Base-by-base conservation (phyloP, 106 monocot genomes). In the Apostasia shenzhenica region DNA sequence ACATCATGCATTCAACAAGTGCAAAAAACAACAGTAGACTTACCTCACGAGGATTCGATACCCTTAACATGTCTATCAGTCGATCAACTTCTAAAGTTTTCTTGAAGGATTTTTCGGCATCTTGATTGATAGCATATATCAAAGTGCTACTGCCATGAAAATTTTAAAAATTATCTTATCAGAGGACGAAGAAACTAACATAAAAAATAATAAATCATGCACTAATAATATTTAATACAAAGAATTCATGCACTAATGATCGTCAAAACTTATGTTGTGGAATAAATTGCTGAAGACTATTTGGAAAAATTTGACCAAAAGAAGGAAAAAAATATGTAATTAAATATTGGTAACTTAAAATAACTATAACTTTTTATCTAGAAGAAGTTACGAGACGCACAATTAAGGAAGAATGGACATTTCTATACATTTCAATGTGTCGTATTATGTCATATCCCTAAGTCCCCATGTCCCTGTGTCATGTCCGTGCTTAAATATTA, bases 1-100 rank as follows among this genome's bases (percentile, higher is more conserved):
- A 6, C 42, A 43, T 42, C 8, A 41, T 54, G 63, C 61, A 45
- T 5, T 6, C 11, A 14, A 59, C 7, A 72, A 43, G 5, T 7
- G 14, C 2, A 41, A 45, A 8, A 60, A 54, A 50, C 49, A 12
- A 5, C 37, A 69, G 57, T 51, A 12, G 2, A 83, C 86, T 84
- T 82, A 97, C 95, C 79, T 97, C 92, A 59, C 84, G 75, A 70
- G 82, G 14, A 83, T 80, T 81, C 55, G 95, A 79, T 70, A 82
- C 81, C 68, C 82, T 89, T 67, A 97, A 54, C 70, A 79, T 87
- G 62, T 97, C 95, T 48, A 97, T 97, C 45, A 97, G 60, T 37
- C 80, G 54, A 66, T 97, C 95, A 6, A 83, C 82, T 85, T 97
- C 95, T 6, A 97, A 79, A 48, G 89, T 97, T 72, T 85, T 88